A percentile compares a stretch with the other conserved stretches of the same genome.
Conservation (phyloP, 805 yeast genomes). For the Pichia pseudocactophila region DNA sequence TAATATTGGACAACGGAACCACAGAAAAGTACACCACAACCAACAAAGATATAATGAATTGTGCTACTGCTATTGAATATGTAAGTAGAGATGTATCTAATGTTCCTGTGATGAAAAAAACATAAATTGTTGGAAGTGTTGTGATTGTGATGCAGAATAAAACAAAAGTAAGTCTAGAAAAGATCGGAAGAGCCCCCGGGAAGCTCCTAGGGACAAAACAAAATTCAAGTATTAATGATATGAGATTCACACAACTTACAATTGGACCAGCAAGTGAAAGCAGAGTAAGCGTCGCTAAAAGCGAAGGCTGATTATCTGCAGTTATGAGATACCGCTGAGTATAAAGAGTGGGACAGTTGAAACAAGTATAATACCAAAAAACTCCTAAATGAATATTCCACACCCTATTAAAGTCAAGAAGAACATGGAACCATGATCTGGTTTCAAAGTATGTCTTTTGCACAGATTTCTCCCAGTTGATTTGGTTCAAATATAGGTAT, state of each 20-base stretch:
- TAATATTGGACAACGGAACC: conserved; percentile 51
- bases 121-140: conserved; percentile 79
- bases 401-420: conserved; percentile 94
- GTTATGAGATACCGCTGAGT: conserved; percentile 81
- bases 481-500: conserved; percentile 82
- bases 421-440: conserved; percentile 94
- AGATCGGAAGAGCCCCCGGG: conserved; percentile 98
- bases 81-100: conserved; percentile 28
- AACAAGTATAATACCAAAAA: conserved; percentile 93
- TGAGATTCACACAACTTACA: conserved; percentile 71
- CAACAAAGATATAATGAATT: conserved; percentile 45
- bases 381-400: conserved; percentile 89
- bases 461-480: conserved; percentile 84
- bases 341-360: conserved; percentile 85
- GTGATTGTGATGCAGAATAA: conserved; percentile 57
- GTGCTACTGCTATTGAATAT: conserved; percentile 41
- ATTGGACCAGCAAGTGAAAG: conserved; percentile 88
- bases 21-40: conserved; percentile 50
- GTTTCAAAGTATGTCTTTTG: conserved; percentile 93
- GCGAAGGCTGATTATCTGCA: conserved; percentile 74
- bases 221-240: conserved; percentile 91
- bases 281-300: conserved; percentile 88
- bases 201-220: conserved; percentile 92
- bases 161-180: conserved; percentile 78
- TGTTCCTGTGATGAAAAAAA: conserved; percentile 30